phyloP scores from a whole-genome alignment of 305 asterid species.

The Fraxinus angustifolia region DNA sequence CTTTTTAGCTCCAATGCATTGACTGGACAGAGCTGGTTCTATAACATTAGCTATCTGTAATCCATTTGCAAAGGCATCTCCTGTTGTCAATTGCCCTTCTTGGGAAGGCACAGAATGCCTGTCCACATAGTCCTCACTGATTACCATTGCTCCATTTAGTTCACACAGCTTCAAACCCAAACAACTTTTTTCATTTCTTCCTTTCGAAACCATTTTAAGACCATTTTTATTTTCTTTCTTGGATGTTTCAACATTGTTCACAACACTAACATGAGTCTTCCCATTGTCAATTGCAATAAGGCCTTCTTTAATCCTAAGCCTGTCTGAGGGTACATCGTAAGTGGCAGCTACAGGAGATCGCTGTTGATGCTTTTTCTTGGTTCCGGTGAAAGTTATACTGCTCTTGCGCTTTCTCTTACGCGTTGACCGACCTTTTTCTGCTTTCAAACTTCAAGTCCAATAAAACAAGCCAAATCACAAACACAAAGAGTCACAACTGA shows the following conservation, averaged over 20 bases:
- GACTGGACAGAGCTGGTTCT: conserved; percentile 46
- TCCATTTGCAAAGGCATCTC: conserved; percentile 35
- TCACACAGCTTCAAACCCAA: conserved; percentile 56
- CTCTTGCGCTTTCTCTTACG: conserved; percentile 52
- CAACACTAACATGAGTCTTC: conserved; percentile 29
- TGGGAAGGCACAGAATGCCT: conserved; percentile 25
- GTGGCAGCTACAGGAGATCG: conserved; percentile 57
- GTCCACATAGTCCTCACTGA: conserved; percentile 27
- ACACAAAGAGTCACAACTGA: conserved; percentile 7
- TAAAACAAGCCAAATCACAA: conserved; percentile 20
- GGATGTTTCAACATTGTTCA: conserved; percentile 30
- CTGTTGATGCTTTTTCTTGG: conserved; percentile 44
- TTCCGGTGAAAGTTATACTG: conserved; percentile 32
- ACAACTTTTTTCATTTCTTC: conserved; percentile 37
- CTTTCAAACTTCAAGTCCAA: conserved; percentile 36
- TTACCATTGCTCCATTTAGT: conserved; percentile 36
- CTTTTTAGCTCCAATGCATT: conserved; percentile 66
- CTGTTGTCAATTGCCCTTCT: conserved; percentile 32
- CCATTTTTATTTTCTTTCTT: conserved; percentile 40
- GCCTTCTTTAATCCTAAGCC: conserved; percentile 41
- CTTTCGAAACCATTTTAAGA: conserved; percentile 28
- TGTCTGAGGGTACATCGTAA: conserved; percentile 48
- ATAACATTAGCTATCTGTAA: conserved; percentile 30
- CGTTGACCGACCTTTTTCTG: conserved; percentile 36
- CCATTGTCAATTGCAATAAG: conserved; percentile 30